Percentiles rank a stretch among this genome's conserved stretches.
These are phyloP conservation scores for Camelina laxa DNA, from an alignment of 345 rosid species.

Conservation along the genomic window DNA sequence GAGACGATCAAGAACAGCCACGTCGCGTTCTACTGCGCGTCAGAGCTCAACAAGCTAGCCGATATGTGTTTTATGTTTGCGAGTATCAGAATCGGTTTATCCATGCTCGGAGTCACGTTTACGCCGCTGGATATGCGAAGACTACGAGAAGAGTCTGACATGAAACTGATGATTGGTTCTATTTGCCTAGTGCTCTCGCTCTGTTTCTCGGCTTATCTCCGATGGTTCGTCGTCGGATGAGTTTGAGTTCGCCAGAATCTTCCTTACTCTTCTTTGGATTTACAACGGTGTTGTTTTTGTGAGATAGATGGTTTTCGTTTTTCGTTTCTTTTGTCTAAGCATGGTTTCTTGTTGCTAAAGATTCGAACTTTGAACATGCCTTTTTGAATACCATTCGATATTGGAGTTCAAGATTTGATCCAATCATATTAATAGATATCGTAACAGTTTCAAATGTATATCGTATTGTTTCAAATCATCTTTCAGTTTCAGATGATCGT, in stretches of 20 bases:
- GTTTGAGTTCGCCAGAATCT: not conserved
- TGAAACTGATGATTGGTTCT: not conserved
- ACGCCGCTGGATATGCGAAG: not conserved
- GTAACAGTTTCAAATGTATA: not conserved
- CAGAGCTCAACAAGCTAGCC: not conserved
- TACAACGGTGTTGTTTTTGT: not conserved
- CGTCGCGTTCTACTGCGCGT: not conserved
- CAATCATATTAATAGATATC: not conserved
- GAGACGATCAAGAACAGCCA: not conserved
- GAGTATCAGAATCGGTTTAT: not conserved
- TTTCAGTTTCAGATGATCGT: not conserved
- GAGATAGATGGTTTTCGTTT: not conserved
- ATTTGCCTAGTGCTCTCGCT: not conserved
- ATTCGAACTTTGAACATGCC: not conserved
- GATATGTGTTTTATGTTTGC: not conserved
- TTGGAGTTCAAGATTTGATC: not conserved
- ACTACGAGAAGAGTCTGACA: slow-evolving; percentile 1
- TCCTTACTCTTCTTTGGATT: not conserved
- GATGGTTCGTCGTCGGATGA: slow-evolving; percentile 3
- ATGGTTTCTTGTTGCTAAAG: not conserved
- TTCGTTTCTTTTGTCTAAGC: not conserved
- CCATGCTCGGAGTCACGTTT: not conserved
- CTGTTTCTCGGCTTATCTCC: not conserved
- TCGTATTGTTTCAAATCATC: not conserved
- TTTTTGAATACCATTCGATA: not conserved